Evolutionary conservation across 1,284 basidiomycete genomes (phyloP).

Genomic region (Microbotryum silenes-acaulis): DNA sequence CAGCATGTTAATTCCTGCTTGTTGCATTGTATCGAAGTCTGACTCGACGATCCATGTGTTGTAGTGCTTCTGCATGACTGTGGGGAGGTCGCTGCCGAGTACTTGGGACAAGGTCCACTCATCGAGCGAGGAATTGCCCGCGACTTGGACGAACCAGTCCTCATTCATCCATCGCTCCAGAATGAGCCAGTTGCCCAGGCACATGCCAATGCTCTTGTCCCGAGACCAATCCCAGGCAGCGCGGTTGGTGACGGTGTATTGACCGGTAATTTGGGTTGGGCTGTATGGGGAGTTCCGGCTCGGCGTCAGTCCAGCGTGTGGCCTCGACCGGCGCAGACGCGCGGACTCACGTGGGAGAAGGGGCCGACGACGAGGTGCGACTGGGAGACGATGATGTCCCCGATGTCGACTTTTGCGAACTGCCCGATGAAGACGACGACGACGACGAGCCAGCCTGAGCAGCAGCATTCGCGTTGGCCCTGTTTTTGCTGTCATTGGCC

Average conservation of each 20-base stretch:
- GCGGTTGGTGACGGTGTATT: background rate
- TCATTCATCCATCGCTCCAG: constrained; percentile 42
- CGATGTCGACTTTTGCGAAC: constrained; percentile 9
- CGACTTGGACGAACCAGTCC: constrained; percentile 41
- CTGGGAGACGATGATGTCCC: background rate
- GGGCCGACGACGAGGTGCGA: background rate
- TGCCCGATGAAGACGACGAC: background rate
- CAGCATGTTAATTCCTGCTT: constrained; percentile 37
- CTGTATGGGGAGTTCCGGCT: too few relatives aligned
- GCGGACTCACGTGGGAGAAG: background rate
- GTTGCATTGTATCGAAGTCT: constrained; percentile 39
- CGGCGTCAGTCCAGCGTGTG: too few relatives aligned
- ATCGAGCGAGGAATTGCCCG: constrained; percentile 38
- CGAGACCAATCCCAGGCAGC: constrained; percentile 26
- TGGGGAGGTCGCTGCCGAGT: constrained; percentile 12
- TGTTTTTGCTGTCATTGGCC: constrained; percentile 11
- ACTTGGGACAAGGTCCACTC: constrained; percentile 39
- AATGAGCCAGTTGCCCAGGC: constrained; percentile 17
- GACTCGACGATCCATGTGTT: constrained; percentile 41
- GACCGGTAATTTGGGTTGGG: background rate
- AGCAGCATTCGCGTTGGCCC: constrained; percentile 1
- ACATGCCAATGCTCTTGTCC: constrained; percentile 30
- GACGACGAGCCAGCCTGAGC: constrained; percentile 4
- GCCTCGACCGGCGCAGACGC: too few relatives aligned
- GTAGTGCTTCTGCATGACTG: constrained; percentile 38